Percentiles rank a stretch among this genome's conserved stretches.
These are phyloP conservation scores for Pleurotus pulmonarius DNA, from an alignment of 768 basidiomycete species.

Conservation along the genomic window DNA sequence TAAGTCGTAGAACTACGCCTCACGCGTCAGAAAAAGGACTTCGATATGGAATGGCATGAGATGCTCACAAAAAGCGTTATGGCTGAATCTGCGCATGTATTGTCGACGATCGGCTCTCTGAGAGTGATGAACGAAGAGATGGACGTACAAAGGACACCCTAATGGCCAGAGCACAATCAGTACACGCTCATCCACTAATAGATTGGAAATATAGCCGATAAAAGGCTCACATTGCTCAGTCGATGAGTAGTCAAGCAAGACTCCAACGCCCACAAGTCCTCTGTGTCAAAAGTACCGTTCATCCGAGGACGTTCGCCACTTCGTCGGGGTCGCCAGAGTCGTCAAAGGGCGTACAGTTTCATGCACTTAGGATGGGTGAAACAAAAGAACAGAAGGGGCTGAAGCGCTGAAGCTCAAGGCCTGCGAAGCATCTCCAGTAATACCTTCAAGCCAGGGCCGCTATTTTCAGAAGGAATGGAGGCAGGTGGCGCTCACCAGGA, in stretches of 20 bases:
- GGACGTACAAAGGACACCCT: slow-evolving; percentile 7
- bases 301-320: too few species aligned
- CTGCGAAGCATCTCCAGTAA: too few species aligned
- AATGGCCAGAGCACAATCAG: background rate
- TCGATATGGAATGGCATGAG: background rate
- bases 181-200: too few species aligned
- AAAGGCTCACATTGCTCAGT: slow-evolving; percentile 1
- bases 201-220: too few species aligned
- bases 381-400: too few species aligned
- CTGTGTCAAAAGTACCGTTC: background rate
- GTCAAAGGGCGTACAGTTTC: too few species aligned
- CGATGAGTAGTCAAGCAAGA: background rate
- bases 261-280: background rate
- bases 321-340: too few species aligned
- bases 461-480: too few species aligned
- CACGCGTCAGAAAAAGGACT: background rate
- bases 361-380: too few species aligned
- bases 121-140: background rate
- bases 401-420: too few species aligned
- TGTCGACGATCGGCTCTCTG: background rate
- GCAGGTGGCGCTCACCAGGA: too few species aligned
- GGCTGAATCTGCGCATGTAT: background rate
- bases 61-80: slow-evolving; percentile 3
- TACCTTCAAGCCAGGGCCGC: too few species aligned
- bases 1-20: slow-evolving; percentile 1